These are phyloP conservation scores for Phanerochaete sordida DNA, from an alignment of 768 basidiomycete species.

Conservation along the genomic window DNA sequence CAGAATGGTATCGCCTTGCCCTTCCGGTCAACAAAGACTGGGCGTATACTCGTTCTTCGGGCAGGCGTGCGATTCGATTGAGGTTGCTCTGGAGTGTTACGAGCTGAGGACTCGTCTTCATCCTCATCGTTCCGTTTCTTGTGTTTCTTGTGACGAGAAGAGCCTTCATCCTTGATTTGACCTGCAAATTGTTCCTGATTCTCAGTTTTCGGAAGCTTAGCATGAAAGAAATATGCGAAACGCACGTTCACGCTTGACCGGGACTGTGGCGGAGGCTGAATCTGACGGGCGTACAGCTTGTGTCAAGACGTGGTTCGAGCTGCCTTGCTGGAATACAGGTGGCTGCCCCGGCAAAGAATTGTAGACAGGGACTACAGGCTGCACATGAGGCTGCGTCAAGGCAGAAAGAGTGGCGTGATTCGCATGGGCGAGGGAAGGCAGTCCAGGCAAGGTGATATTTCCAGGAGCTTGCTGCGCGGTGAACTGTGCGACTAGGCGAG, in stretches of 20 bases:
- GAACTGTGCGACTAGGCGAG: not conserved
- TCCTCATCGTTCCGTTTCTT: not conserved
- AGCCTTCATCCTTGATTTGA: not conserved
- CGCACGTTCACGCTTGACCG: not conserved
- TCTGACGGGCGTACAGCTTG: not conserved
- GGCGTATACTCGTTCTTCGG: not conserved
- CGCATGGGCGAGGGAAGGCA: not conserved
- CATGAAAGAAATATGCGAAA: not conserved
- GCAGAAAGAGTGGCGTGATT: not conserved
- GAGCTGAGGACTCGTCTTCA: too few relatives aligned
- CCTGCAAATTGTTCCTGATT: not conserved
- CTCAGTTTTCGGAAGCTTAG: too few relatives aligned
- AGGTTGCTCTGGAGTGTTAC: not conserved
- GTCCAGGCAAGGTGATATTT: not conserved
- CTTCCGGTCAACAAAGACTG: not conserved
- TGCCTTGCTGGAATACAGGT: not conserved
- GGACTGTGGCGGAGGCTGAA: not conserved
- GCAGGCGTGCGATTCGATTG: not conserved
- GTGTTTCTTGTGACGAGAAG: not conserved
- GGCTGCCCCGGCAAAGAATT: not conserved
- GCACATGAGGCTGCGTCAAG: not conserved
- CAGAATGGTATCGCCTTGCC: not conserved
- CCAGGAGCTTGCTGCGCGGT: not conserved
- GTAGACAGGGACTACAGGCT: not conserved
- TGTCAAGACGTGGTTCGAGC: not conserved